These are phyloP conservation scores for Myxozyma kluyveri DNA, from an alignment of 805 yeast genomes.

Conservation along the genomic window DNA sequence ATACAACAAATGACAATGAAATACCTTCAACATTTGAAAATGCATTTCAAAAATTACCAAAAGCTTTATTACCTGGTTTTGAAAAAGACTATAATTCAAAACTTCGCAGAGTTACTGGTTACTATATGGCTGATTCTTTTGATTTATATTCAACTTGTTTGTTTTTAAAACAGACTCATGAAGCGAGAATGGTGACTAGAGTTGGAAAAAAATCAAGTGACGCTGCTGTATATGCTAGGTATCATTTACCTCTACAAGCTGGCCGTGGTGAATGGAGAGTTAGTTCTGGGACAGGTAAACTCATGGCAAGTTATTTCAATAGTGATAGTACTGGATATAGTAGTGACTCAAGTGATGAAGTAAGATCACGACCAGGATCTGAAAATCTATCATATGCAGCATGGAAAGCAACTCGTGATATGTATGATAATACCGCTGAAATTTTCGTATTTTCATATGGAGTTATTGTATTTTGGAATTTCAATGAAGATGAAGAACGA, in stretches of 20 bases:
- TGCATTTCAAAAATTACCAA: too few relatives aligned
- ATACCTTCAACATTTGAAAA: too few relatives aligned
- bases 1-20: too few relatives aligned
- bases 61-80: too few relatives aligned
- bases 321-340: not conserved
- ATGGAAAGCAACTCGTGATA: not conserved
- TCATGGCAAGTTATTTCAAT: too few relatives aligned
- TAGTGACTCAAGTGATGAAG: not conserved
- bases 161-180: slow-evolving; percentile 68
- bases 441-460: slow-evolving; percentile 89
- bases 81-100: slow-evolving; percentile 5
- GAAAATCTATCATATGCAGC: not conserved
- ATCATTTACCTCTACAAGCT: slow-evolving; percentile 79
- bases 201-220: slow-evolving; percentile 52
- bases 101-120: slow-evolving; percentile 73
- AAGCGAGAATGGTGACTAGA: slow-evolving; percentile 70
- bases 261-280: slow-evolving; percentile 56
- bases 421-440: slow-evolving; percentile 54
- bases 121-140: slow-evolving; percentile 81
- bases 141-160: slow-evolving; percentile 59
- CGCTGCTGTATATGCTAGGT: slow-evolving; percentile 90
- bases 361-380: too few relatives aligned
- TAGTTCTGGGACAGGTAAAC: too few relatives aligned
- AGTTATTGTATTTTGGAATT: slow-evolving; percentile 97
- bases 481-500: slow-evolving; percentile 87